These are phyloP conservation scores for Fomitopsis serialis DNA, from an alignment of 768 basidiomycete species.

Conservation along the genomic window DNA sequence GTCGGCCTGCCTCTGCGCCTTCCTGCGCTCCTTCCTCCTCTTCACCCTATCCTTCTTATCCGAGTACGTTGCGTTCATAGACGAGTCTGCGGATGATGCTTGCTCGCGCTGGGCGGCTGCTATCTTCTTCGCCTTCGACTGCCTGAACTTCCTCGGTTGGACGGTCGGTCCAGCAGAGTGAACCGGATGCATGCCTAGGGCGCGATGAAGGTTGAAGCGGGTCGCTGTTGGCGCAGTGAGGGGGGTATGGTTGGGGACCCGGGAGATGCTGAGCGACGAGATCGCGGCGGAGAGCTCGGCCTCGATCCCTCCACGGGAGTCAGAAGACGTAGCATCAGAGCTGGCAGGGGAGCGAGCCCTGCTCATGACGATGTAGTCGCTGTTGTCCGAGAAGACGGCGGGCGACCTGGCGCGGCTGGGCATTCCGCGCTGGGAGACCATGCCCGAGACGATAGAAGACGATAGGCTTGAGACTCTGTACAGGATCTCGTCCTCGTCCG, in stretches of 20 bases:
- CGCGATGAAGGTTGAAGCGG: slow-evolving; percentile 1
- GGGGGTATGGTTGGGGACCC: background rate
- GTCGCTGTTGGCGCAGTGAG: background rate
- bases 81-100: background rate
- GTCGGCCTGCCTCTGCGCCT: background rate
- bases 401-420: slow-evolving; percentile 14
- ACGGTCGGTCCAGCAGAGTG: background rate
- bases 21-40: background rate
- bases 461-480: slow-evolving; percentile 33
- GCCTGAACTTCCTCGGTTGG: background rate
- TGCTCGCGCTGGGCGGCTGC: too few relatives aligned
- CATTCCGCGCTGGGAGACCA: slow-evolving; percentile 13
- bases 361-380: slow-evolving; percentile 48
- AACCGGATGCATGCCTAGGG: background rate
- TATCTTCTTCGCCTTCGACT: slow-evolving; percentile 1
- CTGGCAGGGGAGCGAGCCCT: slow-evolving; percentile 22
- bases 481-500: slow-evolving; percentile 50
- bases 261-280: slow-evolving; percentile 12
- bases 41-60: slow-evolving; percentile 2
- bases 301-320: background rate
- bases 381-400: slow-evolving; percentile 34
- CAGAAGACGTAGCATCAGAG: background rate
- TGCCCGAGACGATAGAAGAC: slow-evolving; percentile 20
- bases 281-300: slow-evolving; percentile 13
- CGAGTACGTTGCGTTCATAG: background rate